Conservation (phyloP, 192 early-diverging fungal genomes). For the Linnemannia elongata region DNA sequence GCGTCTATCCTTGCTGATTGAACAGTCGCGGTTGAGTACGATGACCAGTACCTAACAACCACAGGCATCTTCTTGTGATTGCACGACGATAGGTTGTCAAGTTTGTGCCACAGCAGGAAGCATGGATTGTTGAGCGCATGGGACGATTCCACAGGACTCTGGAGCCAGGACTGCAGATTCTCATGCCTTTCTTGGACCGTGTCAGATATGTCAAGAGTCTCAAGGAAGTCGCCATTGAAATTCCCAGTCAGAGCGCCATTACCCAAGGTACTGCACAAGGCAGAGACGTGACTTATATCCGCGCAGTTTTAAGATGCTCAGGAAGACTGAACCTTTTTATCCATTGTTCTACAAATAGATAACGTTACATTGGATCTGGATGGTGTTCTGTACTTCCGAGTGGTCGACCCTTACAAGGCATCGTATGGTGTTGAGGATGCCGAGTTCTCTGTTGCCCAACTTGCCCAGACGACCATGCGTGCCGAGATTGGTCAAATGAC, state of each 20-base stretch:
- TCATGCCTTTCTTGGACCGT: constrained; percentile 90
- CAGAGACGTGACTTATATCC: not conserved
- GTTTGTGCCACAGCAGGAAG: constrained; percentile 99
- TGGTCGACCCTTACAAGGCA: constrained; percentile 93
- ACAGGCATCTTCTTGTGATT: not conserved
- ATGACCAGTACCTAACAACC: not conserved
- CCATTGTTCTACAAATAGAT: constrained; percentile 64
- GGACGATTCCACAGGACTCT: constrained; percentile 88
- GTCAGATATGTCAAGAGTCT: constrained; percentile 94
- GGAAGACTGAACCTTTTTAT: not conserved
- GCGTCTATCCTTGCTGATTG: not conserved
- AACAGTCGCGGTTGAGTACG: not conserved
- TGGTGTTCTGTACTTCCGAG: constrained; percentile 96
- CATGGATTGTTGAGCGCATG: constrained; percentile 98
- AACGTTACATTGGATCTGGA: constrained; percentile 97
- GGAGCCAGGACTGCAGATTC: constrained; percentile 91
- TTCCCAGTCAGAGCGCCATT: constrained; percentile 91
- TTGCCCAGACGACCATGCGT: constrained; percentile 99
- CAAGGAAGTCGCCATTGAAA: constrained; percentile 95
- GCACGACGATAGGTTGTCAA: constrained; percentile 73
- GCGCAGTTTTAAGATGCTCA: not conserved
- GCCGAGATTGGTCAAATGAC: constrained; percentile 99
- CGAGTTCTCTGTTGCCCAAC: constrained; percentile 94
- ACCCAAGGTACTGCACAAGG: constrained; percentile 75
- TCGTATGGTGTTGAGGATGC: constrained; percentile 96